Conservation (phyloP, 1,284 basidiomycete species). For the Leccinum glutinopallens region DNA sequence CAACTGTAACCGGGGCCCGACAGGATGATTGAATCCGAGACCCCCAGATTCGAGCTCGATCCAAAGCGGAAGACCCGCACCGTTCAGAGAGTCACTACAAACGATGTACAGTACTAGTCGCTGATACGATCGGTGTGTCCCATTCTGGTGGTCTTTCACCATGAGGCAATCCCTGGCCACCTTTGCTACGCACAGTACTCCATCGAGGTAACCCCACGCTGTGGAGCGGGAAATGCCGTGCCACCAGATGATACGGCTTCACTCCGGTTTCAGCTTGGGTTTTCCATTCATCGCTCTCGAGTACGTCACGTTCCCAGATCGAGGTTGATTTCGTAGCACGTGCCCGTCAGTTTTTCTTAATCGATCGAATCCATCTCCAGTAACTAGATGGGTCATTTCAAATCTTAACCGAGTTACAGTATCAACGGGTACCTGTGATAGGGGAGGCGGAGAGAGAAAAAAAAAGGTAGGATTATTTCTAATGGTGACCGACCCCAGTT, state of each 20-base stretch:
- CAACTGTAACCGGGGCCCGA: neutral
- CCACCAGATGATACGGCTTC: neutral
- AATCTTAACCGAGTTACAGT: neutral
- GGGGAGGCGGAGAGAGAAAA: neutral
- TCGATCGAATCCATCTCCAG: neutral
- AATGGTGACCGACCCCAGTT: constrained; percentile 22
- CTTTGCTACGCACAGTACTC: neutral
- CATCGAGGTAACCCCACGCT: neutral
- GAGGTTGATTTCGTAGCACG: neutral
- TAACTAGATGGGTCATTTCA: neutral
- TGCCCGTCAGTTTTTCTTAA: neutral
- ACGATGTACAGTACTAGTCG: neutral
- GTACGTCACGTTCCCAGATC: neutral
- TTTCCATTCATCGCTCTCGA: neutral
- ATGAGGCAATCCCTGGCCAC: neutral
- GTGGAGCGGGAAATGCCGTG: neutral
- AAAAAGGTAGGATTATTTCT: constrained; percentile 10
- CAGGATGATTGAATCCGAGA: neutral
- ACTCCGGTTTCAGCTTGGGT: neutral
- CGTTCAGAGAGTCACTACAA: neutral
- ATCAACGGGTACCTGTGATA: neutral
- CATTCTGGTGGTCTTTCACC: neutral
- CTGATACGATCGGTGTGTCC: neutral
- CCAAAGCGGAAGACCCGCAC: neutral
- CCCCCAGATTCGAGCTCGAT: neutral